Evolutionary conservation across 208 protist genomes (phyloP).

Genomic region (Acanthamoeba sp.): DNA sequence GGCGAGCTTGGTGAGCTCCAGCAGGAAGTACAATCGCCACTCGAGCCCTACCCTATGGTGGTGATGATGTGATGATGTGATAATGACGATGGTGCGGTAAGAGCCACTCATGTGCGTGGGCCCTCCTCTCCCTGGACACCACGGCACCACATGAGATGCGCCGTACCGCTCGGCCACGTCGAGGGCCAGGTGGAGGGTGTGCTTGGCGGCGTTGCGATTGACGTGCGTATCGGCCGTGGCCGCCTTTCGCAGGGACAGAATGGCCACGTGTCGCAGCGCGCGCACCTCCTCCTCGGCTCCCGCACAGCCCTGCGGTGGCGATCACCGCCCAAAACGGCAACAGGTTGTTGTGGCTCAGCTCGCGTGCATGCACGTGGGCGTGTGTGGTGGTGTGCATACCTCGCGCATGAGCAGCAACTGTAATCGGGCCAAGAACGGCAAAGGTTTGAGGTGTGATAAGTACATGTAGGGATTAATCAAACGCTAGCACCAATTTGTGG

Average conservation of each 20-base stretch:
- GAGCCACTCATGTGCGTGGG: too few relatives aligned
- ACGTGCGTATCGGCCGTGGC: neutral
- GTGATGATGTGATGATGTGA: too few relatives aligned
- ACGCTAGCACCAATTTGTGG: too few relatives aligned
- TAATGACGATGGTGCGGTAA: too few relatives aligned
- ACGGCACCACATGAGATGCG: too few relatives aligned
- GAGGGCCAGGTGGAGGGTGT: neutral
- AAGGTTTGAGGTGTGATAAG: neutral
- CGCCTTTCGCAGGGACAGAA: neutral
- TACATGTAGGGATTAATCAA: too few relatives aligned
- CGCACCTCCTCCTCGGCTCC: neutral
- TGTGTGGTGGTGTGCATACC: too few relatives aligned
- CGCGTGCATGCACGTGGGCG: too few relatives aligned
- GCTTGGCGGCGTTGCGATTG: neutral
- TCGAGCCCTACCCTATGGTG: neutral
- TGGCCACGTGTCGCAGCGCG: neutral
- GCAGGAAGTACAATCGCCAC: conserved; percentile 8
- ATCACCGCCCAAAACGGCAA: too few relatives aligned
- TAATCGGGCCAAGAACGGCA: too few relatives aligned
- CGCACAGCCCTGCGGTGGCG: neutral
- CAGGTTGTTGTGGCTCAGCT: too few relatives aligned
- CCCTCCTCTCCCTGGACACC: too few relatives aligned
- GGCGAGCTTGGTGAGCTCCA: neutral
- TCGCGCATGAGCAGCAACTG: conserved; percentile 26
- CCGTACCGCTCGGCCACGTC: neutral